Percentiles rank a stretch among this genome's conserved stretches.
Conservation (phyloP, 179 eudicot genomes). For the Camellia oleifera region DNA sequence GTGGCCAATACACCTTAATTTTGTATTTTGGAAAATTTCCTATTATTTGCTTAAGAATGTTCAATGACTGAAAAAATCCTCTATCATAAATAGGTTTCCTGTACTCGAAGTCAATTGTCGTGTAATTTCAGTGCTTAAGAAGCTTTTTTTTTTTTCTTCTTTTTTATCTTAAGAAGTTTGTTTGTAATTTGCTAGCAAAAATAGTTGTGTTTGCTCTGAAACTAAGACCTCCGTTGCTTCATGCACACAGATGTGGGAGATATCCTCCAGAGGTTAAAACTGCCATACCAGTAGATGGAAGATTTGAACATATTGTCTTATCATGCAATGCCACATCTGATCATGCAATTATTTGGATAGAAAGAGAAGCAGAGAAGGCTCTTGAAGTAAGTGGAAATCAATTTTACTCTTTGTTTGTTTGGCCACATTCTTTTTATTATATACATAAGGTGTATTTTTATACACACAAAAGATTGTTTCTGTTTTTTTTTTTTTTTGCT, state of each 20-base stretch:
- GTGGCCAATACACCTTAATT: not conserved
- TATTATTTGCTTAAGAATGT: not conserved
- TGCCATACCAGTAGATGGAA: conserved; percentile 91
- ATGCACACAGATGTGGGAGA: conserved; percentile 71
- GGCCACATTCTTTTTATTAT: not conserved
- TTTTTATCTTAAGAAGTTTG: not conserved
- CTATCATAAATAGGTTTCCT: not conserved
- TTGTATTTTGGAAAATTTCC: not conserved
- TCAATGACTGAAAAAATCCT: too few relatives aligned
- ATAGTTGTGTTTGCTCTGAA: conserved; percentile 10
- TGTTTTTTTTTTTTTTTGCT: too few relatives aligned
- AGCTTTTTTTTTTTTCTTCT: conserved; percentile 9
- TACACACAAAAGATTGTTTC: not conserved
- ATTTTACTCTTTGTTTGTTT: too few relatives aligned
- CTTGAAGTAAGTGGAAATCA: conserved; percentile 45
- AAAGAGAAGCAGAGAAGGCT: conserved; percentile 78
- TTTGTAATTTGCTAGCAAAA: not conserved
- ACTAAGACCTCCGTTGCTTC: not conserved
- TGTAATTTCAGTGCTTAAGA: too few relatives aligned
- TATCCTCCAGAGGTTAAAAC: conserved; percentile 91
- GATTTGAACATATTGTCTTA: conserved; percentile 90
- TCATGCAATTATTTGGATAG: conserved; percentile 86
- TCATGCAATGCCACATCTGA: conserved; percentile 84
- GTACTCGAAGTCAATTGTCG: not conserved
- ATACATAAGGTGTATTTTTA: too few relatives aligned